These are phyloP conservation scores for Vigna hirtella DNA, from an alignment of 306 rosid genomes.

Conservation along the genomic window DNA sequence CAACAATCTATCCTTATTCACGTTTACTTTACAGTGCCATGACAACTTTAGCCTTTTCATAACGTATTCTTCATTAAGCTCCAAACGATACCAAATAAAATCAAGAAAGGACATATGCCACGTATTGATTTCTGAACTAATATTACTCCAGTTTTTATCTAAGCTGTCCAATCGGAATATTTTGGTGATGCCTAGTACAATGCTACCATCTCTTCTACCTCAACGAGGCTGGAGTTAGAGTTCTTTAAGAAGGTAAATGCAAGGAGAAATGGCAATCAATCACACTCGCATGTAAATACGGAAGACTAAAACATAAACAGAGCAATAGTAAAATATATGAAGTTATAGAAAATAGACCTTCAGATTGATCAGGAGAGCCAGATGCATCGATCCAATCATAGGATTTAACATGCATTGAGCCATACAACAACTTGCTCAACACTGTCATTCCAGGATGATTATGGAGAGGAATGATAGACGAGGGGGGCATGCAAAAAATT, in stretches of 20 bases:
- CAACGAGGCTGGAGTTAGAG: slow-evolving; percentile 1
- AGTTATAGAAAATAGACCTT: slow-evolving; percentile 62
- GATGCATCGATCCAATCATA: slow-evolving; percentile 61
- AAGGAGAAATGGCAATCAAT: slow-evolving; percentile 10
- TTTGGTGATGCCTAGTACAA: slow-evolving; percentile 17
- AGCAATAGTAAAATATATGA: slow-evolving; percentile 15
- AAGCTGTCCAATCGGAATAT: background rate
- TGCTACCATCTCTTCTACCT: slow-evolving; percentile 21
- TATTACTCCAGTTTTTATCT: slow-evolving; percentile 17
- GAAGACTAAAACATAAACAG: background rate
- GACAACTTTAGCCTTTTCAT: background rate
- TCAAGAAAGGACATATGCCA: background rate
- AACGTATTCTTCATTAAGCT: background rate
- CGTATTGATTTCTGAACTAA: slow-evolving; percentile 6
- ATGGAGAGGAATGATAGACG: slow-evolving; percentile 89
- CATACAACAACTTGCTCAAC: slow-evolving; percentile 45
- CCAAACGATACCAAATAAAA: slow-evolving; percentile 3
- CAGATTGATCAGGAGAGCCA: slow-evolving; percentile 53
- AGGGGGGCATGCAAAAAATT: slow-evolving; percentile 94
- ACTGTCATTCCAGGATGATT: slow-evolving; percentile 75
- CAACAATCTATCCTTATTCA: background rate
- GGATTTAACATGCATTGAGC: slow-evolving; percentile 46
- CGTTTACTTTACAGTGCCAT: slow-evolving; percentile 3
- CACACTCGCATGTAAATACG: slow-evolving; percentile 24
- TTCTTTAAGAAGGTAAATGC: slow-evolving; percentile 2